These are phyloP conservation scores for Podaxis sp. DNA, from an alignment of 768 basidiomycete species.

Conservation along the genomic window DNA sequence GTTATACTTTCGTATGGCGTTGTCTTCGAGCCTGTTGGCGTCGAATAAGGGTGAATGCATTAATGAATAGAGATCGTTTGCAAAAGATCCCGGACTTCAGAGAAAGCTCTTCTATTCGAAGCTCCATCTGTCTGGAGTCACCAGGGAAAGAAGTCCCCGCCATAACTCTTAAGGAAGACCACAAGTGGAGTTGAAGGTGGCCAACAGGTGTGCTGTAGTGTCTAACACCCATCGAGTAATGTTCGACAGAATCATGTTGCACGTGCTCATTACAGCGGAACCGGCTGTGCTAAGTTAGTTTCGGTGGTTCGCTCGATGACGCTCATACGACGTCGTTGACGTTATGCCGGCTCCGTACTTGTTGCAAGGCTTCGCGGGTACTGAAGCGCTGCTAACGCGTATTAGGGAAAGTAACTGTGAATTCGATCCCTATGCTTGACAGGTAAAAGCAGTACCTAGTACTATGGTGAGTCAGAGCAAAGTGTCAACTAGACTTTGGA, in stretches of 20 bases:
- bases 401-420: background rate
- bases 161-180: no score
- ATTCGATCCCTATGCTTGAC: background rate
- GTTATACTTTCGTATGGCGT: background rate
- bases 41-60: no score
- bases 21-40: background rate
- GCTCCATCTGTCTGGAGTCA: no score
- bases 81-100: no score
- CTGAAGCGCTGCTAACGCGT: background rate
- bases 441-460: background rate
- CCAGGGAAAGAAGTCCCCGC: no score
- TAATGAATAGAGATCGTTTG: no score
- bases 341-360: background rate
- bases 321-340: background rate
- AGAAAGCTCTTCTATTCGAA: no score
- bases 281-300: background rate
- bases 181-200: background rate
- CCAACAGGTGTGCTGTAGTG: background rate
- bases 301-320: background rate
- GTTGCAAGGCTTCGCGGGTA: background rate
- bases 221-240: background rate
- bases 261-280: no score
- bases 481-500: background rate
- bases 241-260: no score
- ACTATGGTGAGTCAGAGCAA: background rate